Evolutionary conservation across 192 early-diverging fungal genomes (phyloP).

Genomic region (Powellomyces hirtus): DNA sequence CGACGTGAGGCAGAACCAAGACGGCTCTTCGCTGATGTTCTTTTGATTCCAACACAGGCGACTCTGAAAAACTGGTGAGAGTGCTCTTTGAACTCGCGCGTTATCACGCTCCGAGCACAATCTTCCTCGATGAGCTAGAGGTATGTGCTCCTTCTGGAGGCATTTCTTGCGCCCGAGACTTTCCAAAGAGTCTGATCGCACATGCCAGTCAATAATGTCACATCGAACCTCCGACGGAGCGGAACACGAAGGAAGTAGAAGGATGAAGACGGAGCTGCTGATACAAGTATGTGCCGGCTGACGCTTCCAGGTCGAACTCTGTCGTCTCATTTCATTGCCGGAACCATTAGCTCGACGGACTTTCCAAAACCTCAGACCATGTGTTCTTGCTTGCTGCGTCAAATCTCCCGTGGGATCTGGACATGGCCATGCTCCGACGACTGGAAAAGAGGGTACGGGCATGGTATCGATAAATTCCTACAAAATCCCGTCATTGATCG

Average conservation of each 20-base stretch:
- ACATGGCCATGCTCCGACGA: conserved; percentile 53
- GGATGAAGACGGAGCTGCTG: conserved; percentile 65
- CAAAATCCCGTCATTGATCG: neutral
- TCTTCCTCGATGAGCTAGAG: conserved; percentile 60
- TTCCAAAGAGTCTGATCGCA: too few relatives aligned
- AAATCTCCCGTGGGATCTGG: conserved; percentile 61
- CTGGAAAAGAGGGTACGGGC: conserved; percentile 49
- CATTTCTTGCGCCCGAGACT: too few relatives aligned
- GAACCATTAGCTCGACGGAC: conserved; percentile 45
- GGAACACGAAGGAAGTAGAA: conserved; percentile 54
- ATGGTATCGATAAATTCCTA: neutral
- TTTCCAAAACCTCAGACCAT: conserved; percentile 43
- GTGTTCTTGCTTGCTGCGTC: conserved; percentile 55
- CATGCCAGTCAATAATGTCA: conserved; percentile 53
- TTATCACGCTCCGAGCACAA: conserved; percentile 54
- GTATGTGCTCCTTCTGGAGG: conserved; percentile 9
- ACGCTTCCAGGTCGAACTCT: neutral
- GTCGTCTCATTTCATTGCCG: neutral
- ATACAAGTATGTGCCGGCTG: conserved; percentile 38
- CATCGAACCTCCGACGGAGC: conserved; percentile 47
- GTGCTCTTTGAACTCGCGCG: conserved; percentile 58
- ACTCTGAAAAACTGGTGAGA: conserved; percentile 54
- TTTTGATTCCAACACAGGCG: conserved; percentile 24
- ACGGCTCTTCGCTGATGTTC: neutral
- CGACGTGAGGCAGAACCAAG: neutral